Base-by-base conservation (phyloP, 23 red algal species). In the Gracilaria caudata region DNA sequence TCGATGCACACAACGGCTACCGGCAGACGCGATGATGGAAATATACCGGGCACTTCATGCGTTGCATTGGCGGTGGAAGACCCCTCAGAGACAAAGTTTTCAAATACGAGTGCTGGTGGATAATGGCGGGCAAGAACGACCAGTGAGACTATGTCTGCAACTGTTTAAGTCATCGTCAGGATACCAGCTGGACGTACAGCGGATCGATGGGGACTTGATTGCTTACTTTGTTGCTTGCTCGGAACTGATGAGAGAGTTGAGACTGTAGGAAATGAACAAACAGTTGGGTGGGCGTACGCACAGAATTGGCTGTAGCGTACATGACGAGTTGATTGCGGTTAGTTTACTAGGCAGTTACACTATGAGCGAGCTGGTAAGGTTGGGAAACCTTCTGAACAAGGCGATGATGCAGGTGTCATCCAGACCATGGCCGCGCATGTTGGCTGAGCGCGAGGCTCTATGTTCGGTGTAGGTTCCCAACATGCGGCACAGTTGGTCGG, bases 1-100 rank as follows among this genome's bases (percentile, higher is more conserved):
- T 56, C 74, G 74, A 38, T 81, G 73, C 41, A 57, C 58, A 30
- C 86, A 80, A 53, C 74, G 86, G 8, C 54, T 77, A 24, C 90
- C 90, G 7, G 90, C 90, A 75, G 90, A 93, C 41, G 90, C 90
- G 23, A 93, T 98, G 92, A 80, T 93, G 84, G 94, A 95, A 77
- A 25, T 98, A 59, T 98, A 93, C 60, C 92, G 96, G 14, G 88
- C 92, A 63, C 83, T 98, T 14, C 64, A 77, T 51, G 73, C 70
- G 24, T 53, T 95, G 71, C 82, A 70, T 12, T 98, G 96, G 96
- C 75, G 88, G 34, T 95, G 92, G 92, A 98, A 95, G 87, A 93
- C 90, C 29, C 92, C 94, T 36, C 57, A 64, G 13, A 61, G 76
- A 40, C 89, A 98, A 64, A 87, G 72, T 35, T 84, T 95, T 61